Evolutionary conservation across 2,329 filamentous ascomycete species (phyloP).

Genomic region (Aspergillus bombycis): DNA sequence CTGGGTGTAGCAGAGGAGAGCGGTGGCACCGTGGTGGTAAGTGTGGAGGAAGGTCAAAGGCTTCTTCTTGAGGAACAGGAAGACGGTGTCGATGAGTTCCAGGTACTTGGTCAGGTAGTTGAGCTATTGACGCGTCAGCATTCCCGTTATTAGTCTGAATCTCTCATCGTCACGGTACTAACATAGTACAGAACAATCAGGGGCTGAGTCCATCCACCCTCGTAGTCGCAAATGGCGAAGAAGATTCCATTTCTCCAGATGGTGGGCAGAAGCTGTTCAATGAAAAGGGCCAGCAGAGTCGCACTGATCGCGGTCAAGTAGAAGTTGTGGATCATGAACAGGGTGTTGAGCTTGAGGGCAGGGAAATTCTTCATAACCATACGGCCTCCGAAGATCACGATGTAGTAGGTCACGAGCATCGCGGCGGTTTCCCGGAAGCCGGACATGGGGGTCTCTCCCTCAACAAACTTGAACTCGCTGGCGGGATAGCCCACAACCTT

Average conservation of each 20-base stretch:
- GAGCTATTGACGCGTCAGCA: slow-evolving; percentile 63
- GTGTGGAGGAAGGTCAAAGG: slow-evolving; percentile 98
- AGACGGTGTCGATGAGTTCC: slow-evolving; percentile 91
- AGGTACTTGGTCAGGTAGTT: slow-evolving; percentile 99
- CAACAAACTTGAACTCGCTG: slow-evolving; percentile 81
- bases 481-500: slow-evolving; percentile 77
- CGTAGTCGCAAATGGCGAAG: slow-evolving; percentile 74
- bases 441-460: slow-evolving; percentile 84
- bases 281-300: slow-evolving; percentile 77
- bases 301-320: slow-evolving; percentile 85
- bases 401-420: slow-evolving; percentile 86
- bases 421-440: slow-evolving; percentile 81
- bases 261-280: slow-evolving; percentile 88
- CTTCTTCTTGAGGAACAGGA: slow-evolving; percentile 99
- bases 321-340: slow-evolving; percentile 97
- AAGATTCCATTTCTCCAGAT: slow-evolving; percentile 81
- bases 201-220: slow-evolving; percentile 91
- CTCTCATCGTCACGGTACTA: slow-evolving; percentile 44
- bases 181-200: slow-evolving; percentile 97
- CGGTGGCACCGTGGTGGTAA: slow-evolving; percentile 97
- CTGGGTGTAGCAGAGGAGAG: slow-evolving; percentile 96
- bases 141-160: not conserved
- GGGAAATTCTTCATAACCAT: slow-evolving; percentile 87
- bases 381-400: slow-evolving; percentile 88
- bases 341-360: slow-evolving; percentile 80